Evolutionary conservation across 2,329 filamentous ascomycete genomes (phyloP), one percentile per base, ranked within the genome.

Genomic region (Mycosphaerella sp.): DNA sequence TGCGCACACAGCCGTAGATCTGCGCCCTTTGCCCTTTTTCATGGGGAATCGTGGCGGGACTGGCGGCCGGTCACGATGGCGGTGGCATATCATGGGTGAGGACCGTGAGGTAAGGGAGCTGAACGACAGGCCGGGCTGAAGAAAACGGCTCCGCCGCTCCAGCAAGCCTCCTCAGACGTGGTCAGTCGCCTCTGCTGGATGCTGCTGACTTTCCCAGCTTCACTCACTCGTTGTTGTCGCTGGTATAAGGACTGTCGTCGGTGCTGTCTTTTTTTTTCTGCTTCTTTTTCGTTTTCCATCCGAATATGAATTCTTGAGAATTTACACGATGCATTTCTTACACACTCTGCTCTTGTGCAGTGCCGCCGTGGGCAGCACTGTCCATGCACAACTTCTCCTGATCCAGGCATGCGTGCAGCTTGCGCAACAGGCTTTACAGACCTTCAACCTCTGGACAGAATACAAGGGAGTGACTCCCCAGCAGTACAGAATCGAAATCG

Each of bases 361-460:
- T 51, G 14, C 14, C 14, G 59, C 59, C 46, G 44, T 59, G 45
- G 54, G 52, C 43, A 57, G 51, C 50, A 59, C 49, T 52, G 49
- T 48, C 29, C 51, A 55, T n/a, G 54, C 52, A 26, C 56, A 59
- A 43, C 43, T 57, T 38, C 56, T 54, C 36, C 43, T 45, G 21
- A 51, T 51, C 34, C 48, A 41, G n/a, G 29, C 41, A 32, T 14
- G 36, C n/a, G 43, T 43, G 48, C 34, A 44, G 47, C 36, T 44
- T 12, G 31, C 51, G 36, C 36, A 51, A 6, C 48, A 51, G 29
- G 34, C 48, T n/a, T 41, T 51, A 23, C 41, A 34, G 10, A 51
- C 34, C 12, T 51, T 36, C 34, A 32, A 57, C 32, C 41, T 53
- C 12, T 55, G 44, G 9, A 48, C 40, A 5, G 26, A 40, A 7